These are phyloP conservation scores for Clarkia xantiana DNA, from an alignment of 345 rosid species.

Conservation along the genomic window DNA sequence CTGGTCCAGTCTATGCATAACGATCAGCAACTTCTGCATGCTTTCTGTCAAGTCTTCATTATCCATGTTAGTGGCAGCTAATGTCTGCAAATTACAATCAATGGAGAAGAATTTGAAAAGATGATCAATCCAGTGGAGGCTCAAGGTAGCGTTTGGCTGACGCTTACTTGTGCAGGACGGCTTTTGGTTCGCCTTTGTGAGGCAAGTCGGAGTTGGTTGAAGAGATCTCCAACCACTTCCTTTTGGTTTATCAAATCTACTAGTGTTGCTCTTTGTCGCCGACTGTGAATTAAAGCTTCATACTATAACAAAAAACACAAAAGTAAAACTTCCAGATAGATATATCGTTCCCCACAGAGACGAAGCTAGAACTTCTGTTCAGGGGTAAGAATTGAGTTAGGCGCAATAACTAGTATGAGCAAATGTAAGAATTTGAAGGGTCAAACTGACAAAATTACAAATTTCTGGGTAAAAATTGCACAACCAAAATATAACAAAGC, in stretches of 20 bases:
- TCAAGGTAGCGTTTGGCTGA: not conserved
- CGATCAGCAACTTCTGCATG: conserved; percentile 82
- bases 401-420: no score
- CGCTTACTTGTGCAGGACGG: conserved; percentile 84
- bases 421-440: no score
- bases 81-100: conserved; percentile 35
- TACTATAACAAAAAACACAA: conserved; percentile 39
- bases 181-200: conserved; percentile 58
- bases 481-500: no score
- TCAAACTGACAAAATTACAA: no score
- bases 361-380: no score
- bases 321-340: no score
- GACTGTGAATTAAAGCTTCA: conserved; percentile 64
- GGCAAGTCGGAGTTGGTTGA: conserved; percentile 86
- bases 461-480: no score
- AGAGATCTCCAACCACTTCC: conserved; percentile 82
- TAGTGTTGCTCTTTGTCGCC: conserved; percentile 43
- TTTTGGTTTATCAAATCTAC: conserved; percentile 81
- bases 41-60: conserved; percentile 79
- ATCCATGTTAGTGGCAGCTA: conserved; percentile 79
- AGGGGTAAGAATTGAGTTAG: no score
- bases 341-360: no score
- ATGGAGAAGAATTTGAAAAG: no score
- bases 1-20: conserved; percentile 87
- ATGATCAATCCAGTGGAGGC: not conserved